Percentiles rank a stretch among this genome's conserved stretches.
These are phyloP conservation scores for Backusella macrospora DNA, from an alignment of 192 early-diverging fungal genomes.

Conservation along the genomic window DNA sequence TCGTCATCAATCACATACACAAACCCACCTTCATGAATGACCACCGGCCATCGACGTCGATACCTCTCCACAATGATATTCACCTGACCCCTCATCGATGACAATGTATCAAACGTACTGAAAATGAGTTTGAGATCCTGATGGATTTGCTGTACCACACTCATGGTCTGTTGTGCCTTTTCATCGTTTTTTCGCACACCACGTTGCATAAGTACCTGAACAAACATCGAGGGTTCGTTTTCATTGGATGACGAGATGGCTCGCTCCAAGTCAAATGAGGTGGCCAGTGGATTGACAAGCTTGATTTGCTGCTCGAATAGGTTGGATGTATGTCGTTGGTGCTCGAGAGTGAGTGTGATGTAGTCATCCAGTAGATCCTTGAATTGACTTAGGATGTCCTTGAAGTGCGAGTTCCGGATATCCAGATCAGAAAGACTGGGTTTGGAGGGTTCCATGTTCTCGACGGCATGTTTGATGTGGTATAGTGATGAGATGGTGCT, in stretches of 20 bases:
- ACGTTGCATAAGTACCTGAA: constrained; percentile 9
- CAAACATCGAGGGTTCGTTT: neutral
- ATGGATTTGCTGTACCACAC: neutral
- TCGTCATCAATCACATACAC: constrained; percentile 13
- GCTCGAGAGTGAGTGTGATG: neutral
- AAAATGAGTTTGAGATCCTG: neutral
- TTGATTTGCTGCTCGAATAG: constrained; percentile 6
- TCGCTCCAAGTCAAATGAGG: constrained; percentile 5
- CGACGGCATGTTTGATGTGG: neutral
- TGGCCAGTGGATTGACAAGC: constrained; percentile 1
- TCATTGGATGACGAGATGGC: neutral
- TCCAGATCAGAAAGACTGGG: neutral
- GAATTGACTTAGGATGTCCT: neutral
- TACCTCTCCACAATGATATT: constrained; percentile 11
- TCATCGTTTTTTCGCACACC: constrained; percentile 8
- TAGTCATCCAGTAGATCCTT: constrained; percentile 4
- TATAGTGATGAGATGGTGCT: neutral
- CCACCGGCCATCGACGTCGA: neutral
- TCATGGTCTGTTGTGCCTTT: neutral
- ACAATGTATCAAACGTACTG: neutral
- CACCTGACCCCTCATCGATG: neutral
- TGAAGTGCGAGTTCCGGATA: neutral
- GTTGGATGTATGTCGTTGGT: neutral
- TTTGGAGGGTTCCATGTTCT: constrained; percentile 8
- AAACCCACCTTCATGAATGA: neutral